phyloP scores from a whole-genome alignment of 2,329 filamentous ascomycete genomes.

The Talaromyces sp. region DNA sequence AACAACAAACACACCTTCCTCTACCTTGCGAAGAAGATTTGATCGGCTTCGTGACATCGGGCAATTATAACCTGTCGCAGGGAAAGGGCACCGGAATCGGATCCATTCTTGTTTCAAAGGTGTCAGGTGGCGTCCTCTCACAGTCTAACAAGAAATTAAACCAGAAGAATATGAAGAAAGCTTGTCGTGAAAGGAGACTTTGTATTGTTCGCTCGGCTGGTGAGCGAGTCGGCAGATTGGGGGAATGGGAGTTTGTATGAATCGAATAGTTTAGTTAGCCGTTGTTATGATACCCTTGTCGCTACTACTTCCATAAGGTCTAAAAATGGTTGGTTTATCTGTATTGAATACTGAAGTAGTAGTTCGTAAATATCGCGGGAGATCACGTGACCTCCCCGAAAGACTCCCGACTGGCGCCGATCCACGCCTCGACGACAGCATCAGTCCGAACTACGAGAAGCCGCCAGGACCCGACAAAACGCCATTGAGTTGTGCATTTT shows the following conservation, averaged over 20 bases:
- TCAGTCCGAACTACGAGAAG: conserved; percentile 1
- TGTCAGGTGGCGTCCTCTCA: conserved; percentile 30
- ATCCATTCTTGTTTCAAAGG: conserved; percentile 58
- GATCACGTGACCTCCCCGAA: conserved; percentile 7
- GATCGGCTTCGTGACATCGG: conserved; percentile 85
- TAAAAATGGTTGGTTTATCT: neutral
- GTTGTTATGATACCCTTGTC: conserved; percentile 6
- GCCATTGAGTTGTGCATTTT: neutral
- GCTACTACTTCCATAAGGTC: neutral
- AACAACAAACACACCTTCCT: conserved; percentile 38
- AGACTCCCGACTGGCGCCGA: conserved; percentile 8
- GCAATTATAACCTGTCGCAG: conserved; percentile 73
- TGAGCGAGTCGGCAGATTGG: conserved; percentile 72
- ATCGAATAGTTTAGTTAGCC: neutral
- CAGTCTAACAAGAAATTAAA: conserved; percentile 19
- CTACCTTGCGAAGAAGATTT: conserved; percentile 73
- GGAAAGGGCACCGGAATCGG: conserved; percentile 75
- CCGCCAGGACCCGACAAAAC: neutral
- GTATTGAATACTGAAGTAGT: neutral
- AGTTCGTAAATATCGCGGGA: neutral
- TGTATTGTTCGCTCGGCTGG: conserved; percentile 83
- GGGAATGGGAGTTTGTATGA: conserved; percentile 66
- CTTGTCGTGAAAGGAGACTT: conserved; percentile 24
- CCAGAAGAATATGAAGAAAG: neutral
- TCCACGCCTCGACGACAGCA: conserved; percentile 5